phyloP scores from a whole-genome alignment of 345 rosid species.

The Citrus reticulata region DNA sequence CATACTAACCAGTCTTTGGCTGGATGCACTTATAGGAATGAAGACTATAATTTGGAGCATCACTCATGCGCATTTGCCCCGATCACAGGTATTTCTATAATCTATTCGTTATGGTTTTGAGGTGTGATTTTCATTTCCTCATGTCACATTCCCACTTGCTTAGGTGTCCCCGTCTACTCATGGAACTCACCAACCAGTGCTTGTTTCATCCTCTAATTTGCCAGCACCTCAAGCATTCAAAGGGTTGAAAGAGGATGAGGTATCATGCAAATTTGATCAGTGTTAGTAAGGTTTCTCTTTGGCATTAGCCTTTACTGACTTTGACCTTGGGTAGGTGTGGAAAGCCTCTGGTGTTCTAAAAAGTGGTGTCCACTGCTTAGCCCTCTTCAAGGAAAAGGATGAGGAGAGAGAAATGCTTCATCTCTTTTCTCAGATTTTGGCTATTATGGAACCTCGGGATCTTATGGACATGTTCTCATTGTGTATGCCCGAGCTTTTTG shows the following conservation, averaged over 20 bases:
- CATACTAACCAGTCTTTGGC: conserved; percentile 4
- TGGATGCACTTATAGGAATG: conserved; percentile 65
- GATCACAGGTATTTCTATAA: conserved; percentile 68
- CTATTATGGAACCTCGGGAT: conserved; percentile 97
- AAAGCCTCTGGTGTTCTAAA: conserved; percentile 95
- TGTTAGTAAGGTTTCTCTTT: conserved; percentile 3
- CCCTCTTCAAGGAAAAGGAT: conserved; percentile 96
- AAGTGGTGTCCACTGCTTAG: conserved; percentile 97
- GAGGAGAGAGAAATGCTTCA: conserved; percentile 94
- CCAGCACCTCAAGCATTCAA: conserved; percentile 75
- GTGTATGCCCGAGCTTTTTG: conserved; percentile 98
- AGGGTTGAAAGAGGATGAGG: conserved; percentile 99
- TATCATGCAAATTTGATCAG: conserved; percentile 21
- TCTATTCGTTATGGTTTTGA: neutral
- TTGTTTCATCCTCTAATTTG: conserved; percentile 57
- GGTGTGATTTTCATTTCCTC: neutral
- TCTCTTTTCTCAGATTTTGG: conserved; percentile 86
- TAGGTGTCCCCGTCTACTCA: conserved; percentile 55
- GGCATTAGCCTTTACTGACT: conserved; percentile 23
- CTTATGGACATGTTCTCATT: conserved; percentile 98
- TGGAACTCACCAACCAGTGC: conserved; percentile 65
- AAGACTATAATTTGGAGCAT: conserved; percentile 97
- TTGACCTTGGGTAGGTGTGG: conserved; percentile 60
- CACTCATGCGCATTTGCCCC: conserved; percentile 95
- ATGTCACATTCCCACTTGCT: conserved; percentile 25